Base-by-base conservation (phyloP, 768 basidiomycete genomes). In the Pleurotus tuoliensis region DNA sequence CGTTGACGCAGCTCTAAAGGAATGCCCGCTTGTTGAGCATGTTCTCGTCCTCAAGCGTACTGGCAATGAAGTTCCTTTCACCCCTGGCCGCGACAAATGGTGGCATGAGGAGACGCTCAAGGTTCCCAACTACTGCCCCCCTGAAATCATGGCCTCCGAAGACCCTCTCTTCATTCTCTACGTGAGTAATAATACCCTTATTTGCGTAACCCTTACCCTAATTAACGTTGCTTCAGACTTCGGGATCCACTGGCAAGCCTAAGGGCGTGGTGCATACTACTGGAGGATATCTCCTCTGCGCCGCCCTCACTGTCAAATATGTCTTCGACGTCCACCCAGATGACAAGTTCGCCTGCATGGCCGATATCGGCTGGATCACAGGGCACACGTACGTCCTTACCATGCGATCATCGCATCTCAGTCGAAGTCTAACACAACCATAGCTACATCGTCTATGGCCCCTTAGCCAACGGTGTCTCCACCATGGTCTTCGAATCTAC, bases 161-260 rank as follows among this genome's bases (percentile, higher is more conserved):
- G 97, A 98, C 67, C 96, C 96, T 1, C 79, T 99, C 20, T 99
- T 99, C 74, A 98, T 99, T 67, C 94, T 99, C 59, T 99, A 98
- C 72, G 95, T 94, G 66, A 75, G 92, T 80, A 12, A 45, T 27
- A 30, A 1, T 16, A 20, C 3, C 24, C 3, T 3, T n/a, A 34
- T 12, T 8, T 20, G 30, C n/a, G 41, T 20, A 18, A 22, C 51
- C 37, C 9, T 41, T 12, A 5, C 6, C 12, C 13, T 20, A 7
- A 53, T 9, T 9, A 22, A 58, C 25, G 7, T 38, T 53, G 24
- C 43, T 39, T 1, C 63, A 95, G 93, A 97, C 94, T 12, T 95
- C 92, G 27, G 93, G 93, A 49, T 94, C 90, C 0, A 95, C 94
- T 7, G 94, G 94, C 25, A 95, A 94, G 73, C 97, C 97, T 59